Evolutionary conservation across 2,329 filamentous ascomycete genomes (phyloP).

Genomic region (Xylariaceae sp.): DNA sequence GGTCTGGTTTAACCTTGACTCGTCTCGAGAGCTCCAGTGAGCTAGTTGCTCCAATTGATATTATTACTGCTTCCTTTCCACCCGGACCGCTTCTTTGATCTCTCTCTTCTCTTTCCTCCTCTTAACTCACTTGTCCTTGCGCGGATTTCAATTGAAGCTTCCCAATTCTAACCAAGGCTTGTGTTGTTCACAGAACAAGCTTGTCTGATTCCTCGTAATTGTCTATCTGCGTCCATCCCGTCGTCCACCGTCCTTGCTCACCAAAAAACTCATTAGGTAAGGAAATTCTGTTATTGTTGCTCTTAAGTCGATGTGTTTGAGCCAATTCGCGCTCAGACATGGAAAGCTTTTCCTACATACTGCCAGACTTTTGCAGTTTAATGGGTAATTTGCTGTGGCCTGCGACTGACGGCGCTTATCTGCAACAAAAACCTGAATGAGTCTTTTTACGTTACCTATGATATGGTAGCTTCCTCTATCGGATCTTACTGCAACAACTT

Average conservation of each 20-base stretch:
- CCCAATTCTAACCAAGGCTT: slow-evolving; percentile 40
- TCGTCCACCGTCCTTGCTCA: slow-evolving; percentile 11
- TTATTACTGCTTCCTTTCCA: slow-evolving; percentile 40
- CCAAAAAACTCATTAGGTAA: slow-evolving; percentile 20
- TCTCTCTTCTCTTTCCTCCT: slow-evolving; percentile 31
- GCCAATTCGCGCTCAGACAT: slow-evolving; percentile 6
- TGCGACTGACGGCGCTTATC: background rate
- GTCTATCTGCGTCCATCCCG: slow-evolving; percentile 28
- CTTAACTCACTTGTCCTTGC: slow-evolving; percentile 45
- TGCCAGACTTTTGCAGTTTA: background rate
- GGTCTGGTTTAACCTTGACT: slow-evolving; percentile 28
- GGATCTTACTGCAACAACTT: background rate
- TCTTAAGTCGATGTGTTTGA: slow-evolving; percentile 20
- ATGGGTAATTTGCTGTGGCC: background rate
- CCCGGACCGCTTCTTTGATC: slow-evolving; percentile 32
- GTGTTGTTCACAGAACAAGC: slow-evolving; percentile 43
- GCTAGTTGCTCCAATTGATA: slow-evolving; percentile 33
- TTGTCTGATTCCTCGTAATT: slow-evolving; percentile 29
- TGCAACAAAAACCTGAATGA: background rate
- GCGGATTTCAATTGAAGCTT: slow-evolving; percentile 29
- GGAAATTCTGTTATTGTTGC: slow-evolving; percentile 26
- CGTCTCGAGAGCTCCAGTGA: slow-evolving; percentile 24
- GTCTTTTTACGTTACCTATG: background rate
- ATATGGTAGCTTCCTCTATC: background rate
- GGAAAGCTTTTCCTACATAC: slow-evolving; percentile 3